These are phyloP conservation scores for Dentipellis fragilis DNA, from an alignment of 768 basidiomycete species.

Conservation along the genomic window DNA sequence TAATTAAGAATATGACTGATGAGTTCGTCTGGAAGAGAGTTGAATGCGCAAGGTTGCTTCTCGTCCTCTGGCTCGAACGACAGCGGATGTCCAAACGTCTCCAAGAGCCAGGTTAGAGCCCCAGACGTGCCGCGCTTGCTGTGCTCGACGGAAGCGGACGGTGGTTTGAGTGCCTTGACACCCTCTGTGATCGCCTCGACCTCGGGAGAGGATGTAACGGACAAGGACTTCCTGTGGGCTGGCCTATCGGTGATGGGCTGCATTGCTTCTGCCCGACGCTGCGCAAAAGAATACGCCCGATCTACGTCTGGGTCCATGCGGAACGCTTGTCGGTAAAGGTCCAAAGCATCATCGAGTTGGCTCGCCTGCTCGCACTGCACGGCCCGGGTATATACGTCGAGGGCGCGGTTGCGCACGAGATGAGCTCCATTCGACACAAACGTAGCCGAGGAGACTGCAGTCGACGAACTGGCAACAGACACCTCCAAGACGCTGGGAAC, in stretches of 20 bases:
- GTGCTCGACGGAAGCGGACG: constrained; percentile 5
- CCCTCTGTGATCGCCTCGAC: not conserved
- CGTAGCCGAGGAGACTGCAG: not conserved
- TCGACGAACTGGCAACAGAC: not conserved
- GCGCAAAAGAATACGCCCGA: constrained; percentile 51
- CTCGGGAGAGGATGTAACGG: not conserved
- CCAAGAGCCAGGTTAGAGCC: constrained; percentile 37
- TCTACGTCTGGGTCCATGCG: constrained; percentile 71
- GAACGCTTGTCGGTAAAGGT: constrained; percentile 74
- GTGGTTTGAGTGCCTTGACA: constrained; percentile 8
- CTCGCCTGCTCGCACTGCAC: constrained; percentile 66
- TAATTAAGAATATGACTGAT: constrained; percentile 55
- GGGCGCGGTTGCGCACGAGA: constrained; percentile 34
- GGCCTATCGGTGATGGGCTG: not conserved
- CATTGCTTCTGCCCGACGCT: constrained; percentile 21
- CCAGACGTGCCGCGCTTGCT: constrained; percentile 23
- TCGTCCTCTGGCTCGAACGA: constrained; percentile 67
- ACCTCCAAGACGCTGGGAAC: not conserved
- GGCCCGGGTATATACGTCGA: constrained; percentile 61
- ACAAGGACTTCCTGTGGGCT: not conserved
- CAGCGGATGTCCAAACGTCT: constrained; percentile 36
- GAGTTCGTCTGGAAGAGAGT: constrained; percentile 66
- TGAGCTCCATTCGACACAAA: constrained; percentile 5
- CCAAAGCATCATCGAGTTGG: constrained; percentile 64
- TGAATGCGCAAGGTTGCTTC: constrained; percentile 41